Conservation (phyloP, 768 basidiomycete species). For the Calocybe gangraenosa region DNA sequence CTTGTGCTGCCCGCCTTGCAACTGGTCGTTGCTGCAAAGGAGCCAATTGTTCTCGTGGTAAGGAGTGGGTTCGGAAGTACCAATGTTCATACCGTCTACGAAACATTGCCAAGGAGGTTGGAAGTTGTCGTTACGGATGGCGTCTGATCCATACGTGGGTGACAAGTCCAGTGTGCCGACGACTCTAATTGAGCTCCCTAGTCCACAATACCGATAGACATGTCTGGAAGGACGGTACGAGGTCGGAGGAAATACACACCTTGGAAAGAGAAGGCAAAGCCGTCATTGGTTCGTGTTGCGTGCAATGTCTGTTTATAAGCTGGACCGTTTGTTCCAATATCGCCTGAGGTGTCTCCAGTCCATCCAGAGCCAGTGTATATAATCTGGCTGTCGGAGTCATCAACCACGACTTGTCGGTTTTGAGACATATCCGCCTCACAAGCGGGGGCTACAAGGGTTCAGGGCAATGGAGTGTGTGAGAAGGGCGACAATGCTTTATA, state of each 20-base stretch:
- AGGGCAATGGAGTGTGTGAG: too few relatives aligned
- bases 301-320: constrained; percentile 26
- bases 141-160: constrained; percentile 1
- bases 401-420: constrained; percentile 17
- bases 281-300: constrained; percentile 22
- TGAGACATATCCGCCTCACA: too few relatives aligned
- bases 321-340: constrained; percentile 26
- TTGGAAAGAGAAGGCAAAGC: constrained; percentile 24
- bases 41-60: constrained; percentile 14
- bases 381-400: constrained; percentile 27
- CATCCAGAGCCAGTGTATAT: constrained; percentile 23
- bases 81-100: constrained; percentile 17
- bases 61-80: neutral
- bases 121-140: neutral
- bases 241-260: constrained; percentile 17
- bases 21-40: constrained; percentile 14
- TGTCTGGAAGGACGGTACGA: too few relatives aligned
- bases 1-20: constrained; percentile 18
- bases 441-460: too few relatives aligned
- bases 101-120: constrained; percentile 21
- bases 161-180: constrained; percentile 10
- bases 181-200: neutral
- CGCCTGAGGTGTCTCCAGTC: constrained; percentile 20
- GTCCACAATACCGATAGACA: neutral
- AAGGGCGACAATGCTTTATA: too few relatives aligned